Evolutionary conservation across 352 stramenopile genomes (phyloP).

Genomic region (Pythium oligandrum): DNA sequence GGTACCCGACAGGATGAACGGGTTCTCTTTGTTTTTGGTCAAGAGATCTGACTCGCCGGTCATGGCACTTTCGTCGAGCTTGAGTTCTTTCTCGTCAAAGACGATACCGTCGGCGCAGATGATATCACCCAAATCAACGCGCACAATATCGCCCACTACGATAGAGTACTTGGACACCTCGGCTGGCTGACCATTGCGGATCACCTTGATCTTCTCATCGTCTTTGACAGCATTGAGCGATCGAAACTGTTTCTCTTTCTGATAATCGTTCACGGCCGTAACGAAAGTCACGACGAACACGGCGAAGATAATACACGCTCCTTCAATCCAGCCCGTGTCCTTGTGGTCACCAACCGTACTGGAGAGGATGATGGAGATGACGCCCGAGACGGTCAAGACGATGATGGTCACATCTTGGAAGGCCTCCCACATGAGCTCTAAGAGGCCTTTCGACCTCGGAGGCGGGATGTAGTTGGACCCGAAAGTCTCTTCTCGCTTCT

Average conservation of each 20-base stretch:
- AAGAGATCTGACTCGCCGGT: conserved; percentile 91
- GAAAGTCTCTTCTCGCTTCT: conserved; percentile 48
- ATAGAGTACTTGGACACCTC: conserved; percentile 77
- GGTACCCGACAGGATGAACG: conserved; percentile 93
- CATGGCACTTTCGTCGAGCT: conserved; percentile 89
- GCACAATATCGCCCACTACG: conserved; percentile 87
- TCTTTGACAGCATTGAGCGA: conserved; percentile 82
- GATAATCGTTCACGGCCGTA: conserved; percentile 89
- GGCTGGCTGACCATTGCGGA: conserved; percentile 54
- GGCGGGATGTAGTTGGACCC: conserved; percentile 67
- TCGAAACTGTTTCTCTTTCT: conserved; percentile 89
- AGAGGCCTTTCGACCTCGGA: conserved; percentile 36
- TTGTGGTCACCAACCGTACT: conserved; percentile 51
- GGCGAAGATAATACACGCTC: conserved; percentile 87
- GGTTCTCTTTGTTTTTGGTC: conserved; percentile 77
- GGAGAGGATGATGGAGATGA: conserved; percentile 49
- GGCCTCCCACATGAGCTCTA: conserved; percentile 88
- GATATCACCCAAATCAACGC: conserved; percentile 81
- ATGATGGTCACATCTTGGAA: conserved; percentile 83
- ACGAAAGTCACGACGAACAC: conserved; percentile 90
- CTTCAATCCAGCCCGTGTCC: conserved; percentile 86
- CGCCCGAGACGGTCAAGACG: conserved; percentile 43
- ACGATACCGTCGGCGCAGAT: conserved; percentile 88
- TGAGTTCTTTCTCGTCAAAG: conserved; percentile 86
- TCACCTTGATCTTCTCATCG: conserved; percentile 82